Evolutionary conservation across 805 yeast genomes (phyloP).

Genomic region (Wickerhamiella dianesei): DNA sequence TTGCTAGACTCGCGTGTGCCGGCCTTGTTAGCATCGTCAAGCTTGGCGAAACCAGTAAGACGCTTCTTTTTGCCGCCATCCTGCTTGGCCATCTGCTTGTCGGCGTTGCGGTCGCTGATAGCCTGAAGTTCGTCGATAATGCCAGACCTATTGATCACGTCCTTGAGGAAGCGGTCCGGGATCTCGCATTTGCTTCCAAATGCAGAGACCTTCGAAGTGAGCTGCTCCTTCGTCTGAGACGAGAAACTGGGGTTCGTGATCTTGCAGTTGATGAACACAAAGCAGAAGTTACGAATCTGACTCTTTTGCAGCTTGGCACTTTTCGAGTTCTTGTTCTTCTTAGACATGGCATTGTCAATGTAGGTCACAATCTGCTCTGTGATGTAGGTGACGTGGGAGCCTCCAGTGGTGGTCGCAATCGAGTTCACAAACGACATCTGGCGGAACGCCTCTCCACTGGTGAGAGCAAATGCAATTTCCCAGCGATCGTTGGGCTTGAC

Average conservation of each 20-base stretch:
- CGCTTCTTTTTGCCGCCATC: constrained; percentile 77
- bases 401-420: constrained; percentile 94
- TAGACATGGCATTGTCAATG: constrained; percentile 58
- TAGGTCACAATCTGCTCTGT: constrained; percentile 74
- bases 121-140: constrained; percentile 54
- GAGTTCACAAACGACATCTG: constrained; percentile 96
- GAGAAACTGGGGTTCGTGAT: constrained; percentile 96
- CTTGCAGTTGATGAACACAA: constrained; percentile 77
- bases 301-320: constrained; percentile 67
- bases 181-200: constrained; percentile 80
- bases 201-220: constrained; percentile 76
- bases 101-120: constrained; percentile 79
- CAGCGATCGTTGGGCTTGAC: constrained; percentile 76
- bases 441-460: constrained; percentile 68
- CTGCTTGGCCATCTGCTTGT: constrained; percentile 69
- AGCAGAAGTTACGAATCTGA: constrained; percentile 83
- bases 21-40: constrained; percentile 92
- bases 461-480: constrained; percentile 92
- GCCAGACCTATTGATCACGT: constrained; percentile 55
- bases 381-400: constrained; percentile 81
- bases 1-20: constrained; percentile 86
- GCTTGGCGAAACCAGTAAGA: constrained; percentile 75
- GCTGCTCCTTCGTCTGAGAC: constrained; percentile 91
- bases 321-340: constrained; percentile 39
- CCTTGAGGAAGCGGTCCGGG: constrained; percentile 61